Percentiles rank a stretch among this genome's conserved stretches.
These are phyloP conservation scores for Macaranga tanarius DNA, from an alignment of 441 rosid species.

Conservation along the genomic window DNA sequence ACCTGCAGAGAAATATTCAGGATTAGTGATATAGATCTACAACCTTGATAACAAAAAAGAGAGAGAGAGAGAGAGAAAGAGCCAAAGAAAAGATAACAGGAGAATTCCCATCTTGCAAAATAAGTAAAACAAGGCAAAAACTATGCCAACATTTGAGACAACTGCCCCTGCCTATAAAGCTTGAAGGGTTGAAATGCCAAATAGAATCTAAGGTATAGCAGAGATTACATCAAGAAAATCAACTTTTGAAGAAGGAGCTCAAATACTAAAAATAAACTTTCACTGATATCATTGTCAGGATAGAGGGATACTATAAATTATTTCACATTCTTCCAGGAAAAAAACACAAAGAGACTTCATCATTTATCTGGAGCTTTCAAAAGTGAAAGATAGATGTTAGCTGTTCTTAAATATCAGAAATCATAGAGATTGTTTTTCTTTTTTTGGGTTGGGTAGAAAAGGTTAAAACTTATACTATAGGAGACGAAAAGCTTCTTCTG, in stretches of 20 bases:
- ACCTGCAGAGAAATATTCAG: slow-evolving; percentile 47
- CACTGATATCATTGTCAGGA: background rate
- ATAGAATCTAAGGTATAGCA: background rate
- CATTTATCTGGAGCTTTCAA: background rate
- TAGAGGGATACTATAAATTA: background rate
- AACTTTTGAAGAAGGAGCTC: background rate
- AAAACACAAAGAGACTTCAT: background rate
- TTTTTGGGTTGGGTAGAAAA: too few species aligned
- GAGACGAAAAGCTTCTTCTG: background rate
- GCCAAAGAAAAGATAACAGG: background rate
- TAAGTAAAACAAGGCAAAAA: slow-evolving; percentile 3
- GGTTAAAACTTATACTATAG: too few species aligned
- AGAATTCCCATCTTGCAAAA: background rate
- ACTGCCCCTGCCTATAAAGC: background rate
- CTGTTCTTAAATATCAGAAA: too few species aligned
- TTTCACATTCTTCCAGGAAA: background rate
- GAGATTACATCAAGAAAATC: background rate
- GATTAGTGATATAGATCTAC: slow-evolving; percentile 8
- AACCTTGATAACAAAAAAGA: too few species aligned
- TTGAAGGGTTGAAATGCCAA: background rate
- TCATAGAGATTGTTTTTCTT: too few species aligned
- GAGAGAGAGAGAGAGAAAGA: background rate
- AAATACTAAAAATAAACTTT: background rate
- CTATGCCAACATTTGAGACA: background rate
- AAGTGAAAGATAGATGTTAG: background rate